Evolutionary conservation across 2,329 filamentous ascomycete species (phyloP).

Genomic region (Colletotrichum australisinense): DNA sequence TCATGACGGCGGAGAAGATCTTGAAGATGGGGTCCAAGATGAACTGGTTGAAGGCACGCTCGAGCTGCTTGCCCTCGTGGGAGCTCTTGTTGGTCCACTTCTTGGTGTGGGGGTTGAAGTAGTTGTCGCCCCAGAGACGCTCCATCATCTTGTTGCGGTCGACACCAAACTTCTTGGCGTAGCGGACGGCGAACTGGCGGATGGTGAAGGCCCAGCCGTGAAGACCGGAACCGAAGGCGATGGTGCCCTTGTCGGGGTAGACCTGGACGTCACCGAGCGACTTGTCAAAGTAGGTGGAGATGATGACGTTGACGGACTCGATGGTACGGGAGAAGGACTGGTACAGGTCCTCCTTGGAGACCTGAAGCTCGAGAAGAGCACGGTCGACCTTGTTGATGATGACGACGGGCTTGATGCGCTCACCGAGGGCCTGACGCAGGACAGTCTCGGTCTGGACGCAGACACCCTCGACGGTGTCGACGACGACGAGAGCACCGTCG

Average conservation of each 20-base stretch:
- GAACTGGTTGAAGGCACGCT: constrained; percentile 99
- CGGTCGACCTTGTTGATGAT: constrained; percentile 99
- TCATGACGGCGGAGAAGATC: constrained; percentile 96
- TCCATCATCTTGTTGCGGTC: constrained; percentile 99
- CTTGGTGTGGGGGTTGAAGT: constrained; percentile 99
- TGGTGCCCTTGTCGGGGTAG: constrained; percentile 96
- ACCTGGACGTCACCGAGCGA: constrained; percentile 97
- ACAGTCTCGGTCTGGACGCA: constrained; percentile 99
- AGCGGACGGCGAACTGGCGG: constrained; percentile 94
- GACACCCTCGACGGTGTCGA: constrained; percentile 99
- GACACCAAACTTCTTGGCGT: constrained; percentile 99
- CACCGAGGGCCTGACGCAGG: constrained; percentile 97
- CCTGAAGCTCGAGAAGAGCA: constrained; percentile 98
- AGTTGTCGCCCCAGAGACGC: constrained; percentile 99
- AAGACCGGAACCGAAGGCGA: constrained; percentile 99
- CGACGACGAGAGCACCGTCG: constrained; percentile 98
- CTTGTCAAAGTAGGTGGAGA: constrained; percentile 99
- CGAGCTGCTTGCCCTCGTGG: constrained; percentile 87
- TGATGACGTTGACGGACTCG: constrained; percentile 99
- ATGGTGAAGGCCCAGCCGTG: constrained; percentile 99
- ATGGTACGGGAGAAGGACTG: constrained; percentile 99
- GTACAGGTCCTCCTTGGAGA: constrained; percentile 99
- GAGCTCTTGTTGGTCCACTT: constrained; percentile 95
- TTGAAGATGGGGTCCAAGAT: constrained; percentile 99
- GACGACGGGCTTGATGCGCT: constrained; percentile 99